Evolutionary conservation across 2,329 filamentous ascomycete species (phyloP).

Genomic region (Diaporthe humulicola): DNA sequence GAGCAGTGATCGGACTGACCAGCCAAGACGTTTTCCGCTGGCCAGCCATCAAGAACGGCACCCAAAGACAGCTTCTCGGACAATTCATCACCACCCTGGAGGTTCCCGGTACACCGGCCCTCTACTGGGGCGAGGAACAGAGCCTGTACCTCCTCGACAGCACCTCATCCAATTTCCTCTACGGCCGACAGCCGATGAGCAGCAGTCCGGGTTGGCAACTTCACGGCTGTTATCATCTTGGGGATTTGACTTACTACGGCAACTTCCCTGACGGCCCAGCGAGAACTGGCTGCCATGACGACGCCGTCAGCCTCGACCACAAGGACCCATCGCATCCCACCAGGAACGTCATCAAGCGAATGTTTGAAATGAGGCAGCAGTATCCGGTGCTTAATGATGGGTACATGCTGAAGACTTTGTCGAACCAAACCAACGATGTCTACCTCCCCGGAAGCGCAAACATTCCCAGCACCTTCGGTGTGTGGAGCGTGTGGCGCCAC

Average conservation of each 20-base stretch:
- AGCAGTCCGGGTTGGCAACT: conserved; percentile 72
- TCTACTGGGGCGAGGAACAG: conserved; percentile 75
- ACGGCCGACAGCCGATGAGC: conserved; percentile 71
- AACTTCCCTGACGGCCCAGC: conserved; percentile 67
- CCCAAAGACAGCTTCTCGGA: conserved; percentile 67
- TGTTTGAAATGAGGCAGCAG: conserved; percentile 69
- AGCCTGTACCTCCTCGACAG: conserved; percentile 72
- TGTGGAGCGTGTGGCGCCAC: conserved; percentile 71
- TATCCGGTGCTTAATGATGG: conserved; percentile 72
- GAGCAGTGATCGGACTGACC: conserved; percentile 72
- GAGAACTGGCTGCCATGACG: conserved; percentile 65
- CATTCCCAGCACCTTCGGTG: conserved; percentile 54
- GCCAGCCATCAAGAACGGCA: conserved; percentile 69
- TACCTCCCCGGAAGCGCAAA: conserved; percentile 53
- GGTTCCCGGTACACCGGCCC: conserved; percentile 70
- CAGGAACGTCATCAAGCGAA: conserved; percentile 70
- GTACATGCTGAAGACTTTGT: conserved; percentile 66
- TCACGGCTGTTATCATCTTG: conserved; percentile 71
- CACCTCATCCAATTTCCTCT: conserved; percentile 71
- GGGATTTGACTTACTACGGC: conserved; percentile 64
- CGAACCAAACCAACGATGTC: conserved; percentile 59
- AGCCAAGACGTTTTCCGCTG: conserved; percentile 77
- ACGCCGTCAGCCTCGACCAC: conserved; percentile 69
- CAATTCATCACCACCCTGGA: conserved; percentile 70
- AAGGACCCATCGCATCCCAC: conserved; percentile 71